These are phyloP conservation scores for Crithidia acanthocephali DNA, from an alignment of 208 protist species.

Conservation along the genomic window DNA sequence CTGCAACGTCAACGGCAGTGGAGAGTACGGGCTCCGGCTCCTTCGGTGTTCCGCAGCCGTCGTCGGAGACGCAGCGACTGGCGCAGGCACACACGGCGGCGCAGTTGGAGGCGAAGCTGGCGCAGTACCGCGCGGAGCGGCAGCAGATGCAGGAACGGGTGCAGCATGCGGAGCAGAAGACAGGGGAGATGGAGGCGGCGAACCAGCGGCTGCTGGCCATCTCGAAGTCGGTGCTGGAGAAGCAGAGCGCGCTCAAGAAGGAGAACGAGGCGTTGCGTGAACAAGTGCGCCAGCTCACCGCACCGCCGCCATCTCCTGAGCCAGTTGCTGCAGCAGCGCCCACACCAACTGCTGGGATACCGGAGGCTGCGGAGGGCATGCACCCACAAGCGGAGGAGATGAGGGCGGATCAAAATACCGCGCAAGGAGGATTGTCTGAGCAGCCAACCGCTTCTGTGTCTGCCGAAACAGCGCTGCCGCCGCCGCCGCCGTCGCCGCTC, in stretches of 20 bases:
- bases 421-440: no score
- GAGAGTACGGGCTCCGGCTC: background rate
- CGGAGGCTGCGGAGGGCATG: no score
- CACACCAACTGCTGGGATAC: no score
- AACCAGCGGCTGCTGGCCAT: constrained; percentile 50
- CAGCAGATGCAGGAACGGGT: constrained; percentile 30
- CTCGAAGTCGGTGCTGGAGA: constrained; percentile 44
- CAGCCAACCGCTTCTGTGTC: no score
- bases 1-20: no score
- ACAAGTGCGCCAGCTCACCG: constrained; percentile 22
- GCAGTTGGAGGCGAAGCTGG: constrained; percentile 33
- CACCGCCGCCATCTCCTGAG: no score
- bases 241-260: constrained; percentile 29
- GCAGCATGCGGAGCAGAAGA: constrained; percentile 22
- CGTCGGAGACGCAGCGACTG: constrained; percentile 19
- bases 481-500: no score
- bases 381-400: no score
- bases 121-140: constrained; percentile 23
- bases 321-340: background rate
- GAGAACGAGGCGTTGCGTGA: constrained; percentile 35
- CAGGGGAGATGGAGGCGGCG: constrained; percentile 23
- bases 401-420: no score
- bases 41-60: background rate
- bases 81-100: constrained; percentile 17
- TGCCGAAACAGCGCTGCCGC: no score